Conservation (phyloP, 202 grass and related monocot genomes). For the Elaeis oleifera region DNA sequence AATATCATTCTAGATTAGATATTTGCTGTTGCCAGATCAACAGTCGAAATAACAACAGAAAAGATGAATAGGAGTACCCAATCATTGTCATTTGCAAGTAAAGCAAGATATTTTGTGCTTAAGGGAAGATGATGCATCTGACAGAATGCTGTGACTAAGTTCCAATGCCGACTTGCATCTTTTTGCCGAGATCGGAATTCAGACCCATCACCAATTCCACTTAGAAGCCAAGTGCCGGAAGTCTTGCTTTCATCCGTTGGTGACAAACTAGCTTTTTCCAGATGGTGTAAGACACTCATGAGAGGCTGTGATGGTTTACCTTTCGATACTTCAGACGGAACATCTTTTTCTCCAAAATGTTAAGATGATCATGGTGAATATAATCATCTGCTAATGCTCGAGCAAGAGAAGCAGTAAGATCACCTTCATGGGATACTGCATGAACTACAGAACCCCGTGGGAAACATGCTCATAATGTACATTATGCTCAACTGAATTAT, state of each 20-base stretch:
- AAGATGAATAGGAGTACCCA: constrained; percentile 53
- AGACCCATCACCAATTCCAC: constrained; percentile 65
- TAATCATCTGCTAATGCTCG: constrained; percentile 86
- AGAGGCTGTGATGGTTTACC: constrained; percentile 45
- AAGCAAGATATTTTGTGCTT: constrained; percentile 86
- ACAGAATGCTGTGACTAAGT: constrained; percentile 83
- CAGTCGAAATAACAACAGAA: constrained; percentile 4
- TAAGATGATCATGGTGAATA: constrained; percentile 72
- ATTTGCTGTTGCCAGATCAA: constrained; percentile 23
- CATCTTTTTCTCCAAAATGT: constrained; percentile 54
- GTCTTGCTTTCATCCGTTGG: constrained; percentile 59
- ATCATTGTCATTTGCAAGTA: constrained; percentile 93
- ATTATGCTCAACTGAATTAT: constrained; percentile 41
- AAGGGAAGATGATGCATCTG: constrained; percentile 64
- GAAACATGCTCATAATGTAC: constrained; percentile 40
- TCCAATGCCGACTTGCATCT: constrained; percentile 73
- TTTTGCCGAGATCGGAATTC: constrained; percentile 64
- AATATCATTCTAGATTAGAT: constrained; percentile 18
- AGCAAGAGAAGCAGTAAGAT: constrained; percentile 59
- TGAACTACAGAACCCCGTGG: constrained; percentile 29
- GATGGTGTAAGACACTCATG: constrained; percentile 63
- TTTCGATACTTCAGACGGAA: constrained; percentile 29
- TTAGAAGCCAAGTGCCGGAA: constrained; percentile 86
- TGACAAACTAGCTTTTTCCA: constrained; percentile 83
- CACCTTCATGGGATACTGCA: constrained; percentile 41